Evolutionary conservation across 2,329 filamentous ascomycete genomes (phyloP).

Genomic region (Dactylellina drechsleri): DNA sequence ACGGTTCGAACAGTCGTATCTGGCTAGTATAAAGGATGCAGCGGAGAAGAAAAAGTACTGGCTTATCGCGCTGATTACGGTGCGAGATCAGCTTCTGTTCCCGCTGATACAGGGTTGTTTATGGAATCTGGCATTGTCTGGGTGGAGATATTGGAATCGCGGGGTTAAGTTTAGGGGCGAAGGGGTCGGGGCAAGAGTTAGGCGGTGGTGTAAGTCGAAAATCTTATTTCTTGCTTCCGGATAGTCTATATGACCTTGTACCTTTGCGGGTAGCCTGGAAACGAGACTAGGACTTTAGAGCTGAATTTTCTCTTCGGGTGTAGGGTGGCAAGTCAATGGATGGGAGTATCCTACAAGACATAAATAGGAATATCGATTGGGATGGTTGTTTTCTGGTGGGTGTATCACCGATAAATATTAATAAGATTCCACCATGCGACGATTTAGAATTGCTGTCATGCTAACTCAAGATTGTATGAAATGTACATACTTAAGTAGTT

Average conservation of each 20-base stretch:
- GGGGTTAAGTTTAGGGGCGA: slow-evolving; percentile 79
- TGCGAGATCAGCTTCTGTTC: slow-evolving; percentile 88
- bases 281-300: background rate
- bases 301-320: background rate
- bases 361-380: background rate
- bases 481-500: slow-evolving; percentile 24
- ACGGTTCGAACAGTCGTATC: slow-evolving; percentile 97
- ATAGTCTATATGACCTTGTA: background rate
- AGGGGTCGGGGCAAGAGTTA: slow-evolving; percentile 77
- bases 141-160: slow-evolving; percentile 91
- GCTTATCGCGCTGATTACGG: slow-evolving; percentile 82
- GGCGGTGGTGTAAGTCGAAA: slow-evolving; percentile 77
- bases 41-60: slow-evolving; percentile 78
- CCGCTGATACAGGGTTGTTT: slow-evolving; percentile 86
- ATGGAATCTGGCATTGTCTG: slow-evolving; percentile 85
- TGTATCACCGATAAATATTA: background rate
- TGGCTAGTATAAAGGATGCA: slow-evolving; percentile 77
- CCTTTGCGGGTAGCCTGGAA: no score
- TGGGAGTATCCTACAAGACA: slow-evolving; percentile 35
- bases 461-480: background rate
- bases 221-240: background rate
- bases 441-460: background rate
- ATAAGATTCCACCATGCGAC: background rate
- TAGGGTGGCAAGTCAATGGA: slow-evolving; percentile 51
- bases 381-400: slow-evolving; percentile 22